These are phyloP conservation scores for Diospyros kaki DNA, from an alignment of 148 eudicot genomes.

Conservation along the genomic window DNA sequence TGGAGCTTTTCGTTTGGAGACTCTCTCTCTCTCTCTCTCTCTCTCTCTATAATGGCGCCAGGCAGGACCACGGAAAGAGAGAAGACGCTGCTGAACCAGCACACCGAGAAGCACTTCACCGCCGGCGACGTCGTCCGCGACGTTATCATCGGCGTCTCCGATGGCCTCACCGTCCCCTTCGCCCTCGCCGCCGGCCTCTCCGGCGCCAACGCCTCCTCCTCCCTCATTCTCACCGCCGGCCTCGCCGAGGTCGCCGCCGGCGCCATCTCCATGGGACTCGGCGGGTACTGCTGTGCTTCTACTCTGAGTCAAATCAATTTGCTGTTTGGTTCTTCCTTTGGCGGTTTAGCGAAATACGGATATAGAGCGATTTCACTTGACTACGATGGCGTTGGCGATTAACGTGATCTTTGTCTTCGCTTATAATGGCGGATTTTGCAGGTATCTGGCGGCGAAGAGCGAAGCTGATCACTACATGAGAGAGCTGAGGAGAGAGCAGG, in stretches of 20 bases:
- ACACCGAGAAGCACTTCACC: slow-evolving; percentile 85
- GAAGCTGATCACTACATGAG: slow-evolving; percentile 85
- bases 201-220: slow-evolving; percentile 82
- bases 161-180: slow-evolving; percentile 93
- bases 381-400: neutral
- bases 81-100: slow-evolving; percentile 38
- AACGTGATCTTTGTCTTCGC: neutral
- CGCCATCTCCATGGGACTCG: slow-evolving; percentile 96
- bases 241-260: slow-evolving; percentile 96
- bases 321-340: neutral
- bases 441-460: slow-evolving; percentile 92
- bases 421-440: slow-evolving; percentile 2
- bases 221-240: slow-evolving; percentile 86
- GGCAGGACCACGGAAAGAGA: slow-evolving; percentile 8
- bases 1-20: too few species aligned
- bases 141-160: slow-evolving; percentile 88
- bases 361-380: neutral
- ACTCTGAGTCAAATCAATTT: neutral
- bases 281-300: slow-evolving; percentile 46
- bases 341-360: neutral
- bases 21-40: neutral
- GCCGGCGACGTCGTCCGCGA: slow-evolving; percentile 89
- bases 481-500: slow-evolving; percentile 73
- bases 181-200: slow-evolving; percentile 93
- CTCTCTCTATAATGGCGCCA: slow-evolving; percentile 6